phyloP scores from a whole-genome alignment of 441 rosid species.

The Aquilaria agallochum region DNA sequence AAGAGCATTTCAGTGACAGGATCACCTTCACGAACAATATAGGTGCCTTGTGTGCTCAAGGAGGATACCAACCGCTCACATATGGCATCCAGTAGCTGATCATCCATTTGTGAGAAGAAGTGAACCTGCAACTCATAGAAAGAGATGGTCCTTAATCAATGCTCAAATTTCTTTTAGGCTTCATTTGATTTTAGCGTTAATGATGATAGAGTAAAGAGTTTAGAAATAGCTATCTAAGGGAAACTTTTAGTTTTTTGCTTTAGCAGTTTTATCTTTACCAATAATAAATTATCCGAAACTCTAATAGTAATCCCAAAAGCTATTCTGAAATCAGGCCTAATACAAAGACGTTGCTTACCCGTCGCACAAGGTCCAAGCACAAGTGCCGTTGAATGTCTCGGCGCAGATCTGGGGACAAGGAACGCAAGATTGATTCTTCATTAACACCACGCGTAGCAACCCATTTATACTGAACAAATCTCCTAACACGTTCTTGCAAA shows the following conservation, averaged over 20 bases:
- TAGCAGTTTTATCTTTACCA: too few relatives aligned
- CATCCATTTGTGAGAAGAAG: conserved; percentile 89
- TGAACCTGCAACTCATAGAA: conserved; percentile 52
- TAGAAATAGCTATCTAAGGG: too few relatives aligned
- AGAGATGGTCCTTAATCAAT: neutral
- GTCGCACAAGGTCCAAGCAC: conserved; percentile 88
- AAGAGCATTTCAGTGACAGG: conserved; percentile 91
- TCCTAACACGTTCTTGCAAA: conserved; percentile 57
- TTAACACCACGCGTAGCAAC: conserved; percentile 85
- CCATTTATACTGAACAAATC: conserved; percentile 88
- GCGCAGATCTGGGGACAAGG: conserved; percentile 71
- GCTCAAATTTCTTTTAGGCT: neutral
- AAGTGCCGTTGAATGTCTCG: conserved; percentile 88
- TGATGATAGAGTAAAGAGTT: neutral
- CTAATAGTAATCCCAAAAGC: too few relatives aligned
- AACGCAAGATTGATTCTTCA: conserved; percentile 72
- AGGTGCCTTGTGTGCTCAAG: conserved; percentile 79
- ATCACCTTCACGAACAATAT: conserved; percentile 89
- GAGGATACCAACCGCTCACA: conserved; percentile 83
- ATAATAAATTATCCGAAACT: too few relatives aligned
- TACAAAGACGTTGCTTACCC: conserved; percentile 38
- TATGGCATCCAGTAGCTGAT: conserved; percentile 86
- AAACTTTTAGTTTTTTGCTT: too few relatives aligned
- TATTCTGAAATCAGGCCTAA: too few relatives aligned
- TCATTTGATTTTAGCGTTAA: neutral